Evolutionary conservation across 2,329 filamentous ascomycete species (phyloP), one percentile per base, ranked within the genome.

Genomic region (Aspergillus carbonarius): DNA sequence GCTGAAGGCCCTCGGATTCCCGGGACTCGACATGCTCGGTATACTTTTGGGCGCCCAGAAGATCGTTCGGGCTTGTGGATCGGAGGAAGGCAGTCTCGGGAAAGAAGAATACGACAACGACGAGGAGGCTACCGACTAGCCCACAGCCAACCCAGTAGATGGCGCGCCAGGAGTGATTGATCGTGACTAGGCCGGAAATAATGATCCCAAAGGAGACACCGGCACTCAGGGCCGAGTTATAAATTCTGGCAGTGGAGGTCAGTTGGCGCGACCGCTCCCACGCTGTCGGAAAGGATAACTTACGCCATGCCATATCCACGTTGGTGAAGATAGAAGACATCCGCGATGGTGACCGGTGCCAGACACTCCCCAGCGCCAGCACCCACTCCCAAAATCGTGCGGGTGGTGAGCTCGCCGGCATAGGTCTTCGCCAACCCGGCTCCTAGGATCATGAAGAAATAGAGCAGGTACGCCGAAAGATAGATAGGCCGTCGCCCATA

Each of bases 241-340:
- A 59, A 13, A 59, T 59, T 5, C 40, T 55, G 12, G n/a, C 10
- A 9, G 12, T 2, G 20, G 20, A 35, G 6, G 15, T n/a, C 32
- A 80, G 83, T 85, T 40, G 12, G 18, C 18, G 2, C 6, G 6
- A 82, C 71, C 1, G 75, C 70, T 1, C 82, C 82, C 53, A 27
- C 10, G 17, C 44, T 15, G 8, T 46, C 49, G 8, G 1, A 0
- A 27, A 13, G 8, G 3, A 3, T 8, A 23, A 47, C 42, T 30
- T 30, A 47, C 42, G 42, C 42, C 42, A 47, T 47, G 15, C 42
- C 42, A 47, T 47, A 47, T 9, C 42, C 62, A 49, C 83, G 74
- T 64, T 86, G 80, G 60, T 86, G 83, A 15, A 85, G 70, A 66
- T 84, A 85, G 70, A 85, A 85, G 30, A 85, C 69, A 61, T 85